Evolutionary conservation across 306 rosid genomes (phyloP).

Genomic region (Alnus rubra): DNA sequence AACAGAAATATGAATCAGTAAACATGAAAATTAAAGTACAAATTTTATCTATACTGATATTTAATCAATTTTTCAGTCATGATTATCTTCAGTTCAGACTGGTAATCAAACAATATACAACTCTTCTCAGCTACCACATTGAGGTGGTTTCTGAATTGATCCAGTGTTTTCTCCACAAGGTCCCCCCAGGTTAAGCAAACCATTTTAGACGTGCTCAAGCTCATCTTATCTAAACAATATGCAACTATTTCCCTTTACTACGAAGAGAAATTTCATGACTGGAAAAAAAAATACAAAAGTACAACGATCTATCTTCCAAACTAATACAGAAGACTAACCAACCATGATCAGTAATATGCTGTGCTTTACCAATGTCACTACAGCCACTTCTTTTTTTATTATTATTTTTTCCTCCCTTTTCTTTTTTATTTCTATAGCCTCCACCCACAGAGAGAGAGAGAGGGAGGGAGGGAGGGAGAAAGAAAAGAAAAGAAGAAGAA

Average conservation of each 20-base stretch:
- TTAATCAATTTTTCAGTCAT: background rate
- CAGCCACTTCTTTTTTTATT: background rate
- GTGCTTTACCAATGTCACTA: background rate
- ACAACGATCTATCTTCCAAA: background rate
- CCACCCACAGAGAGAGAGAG: too few species aligned
- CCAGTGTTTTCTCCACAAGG: background rate
- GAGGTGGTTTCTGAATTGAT: background rate
- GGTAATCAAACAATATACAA: background rate
- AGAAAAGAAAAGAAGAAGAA: background rate
- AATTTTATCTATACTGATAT: background rate
- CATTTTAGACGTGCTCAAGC: background rate
- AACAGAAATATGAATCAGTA: background rate
- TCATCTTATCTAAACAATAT: background rate
- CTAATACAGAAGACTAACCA: background rate
- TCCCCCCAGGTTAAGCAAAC: background rate
- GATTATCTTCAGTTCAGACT: background rate
- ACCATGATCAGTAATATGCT: background rate
- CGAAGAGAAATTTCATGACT: background rate
- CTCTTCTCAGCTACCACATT: background rate
- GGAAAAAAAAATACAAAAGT: background rate
- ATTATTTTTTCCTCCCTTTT: too few species aligned
- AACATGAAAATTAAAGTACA: background rate
- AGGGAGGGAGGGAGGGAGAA: too few species aligned
- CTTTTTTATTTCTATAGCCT: too few species aligned
- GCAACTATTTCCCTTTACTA: background rate